These are phyloP conservation scores for Phalaenopsis equestris DNA, from an alignment of 106 monocot species.

Conservation along the genomic window DNA sequence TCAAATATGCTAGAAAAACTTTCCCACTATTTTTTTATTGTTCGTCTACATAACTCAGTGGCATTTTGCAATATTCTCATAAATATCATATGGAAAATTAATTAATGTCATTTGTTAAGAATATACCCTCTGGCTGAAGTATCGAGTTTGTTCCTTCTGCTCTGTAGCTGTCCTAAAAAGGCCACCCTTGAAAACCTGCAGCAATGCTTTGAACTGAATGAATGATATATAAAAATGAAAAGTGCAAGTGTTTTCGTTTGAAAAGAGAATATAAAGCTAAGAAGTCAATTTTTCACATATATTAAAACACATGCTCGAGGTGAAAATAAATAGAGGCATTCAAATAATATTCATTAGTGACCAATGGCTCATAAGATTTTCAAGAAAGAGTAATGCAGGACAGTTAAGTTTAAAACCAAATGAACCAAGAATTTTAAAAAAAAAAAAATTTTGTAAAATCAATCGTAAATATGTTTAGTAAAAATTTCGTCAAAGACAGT, in stretches of 20 bases:
- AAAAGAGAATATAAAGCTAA: not conserved
- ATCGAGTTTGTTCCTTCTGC: conserved; percentile 89
- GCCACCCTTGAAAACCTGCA: conserved; percentile 93
- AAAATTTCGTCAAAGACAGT: no score
- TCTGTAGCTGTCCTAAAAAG: conserved; percentile 91
- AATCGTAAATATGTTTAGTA: no score
- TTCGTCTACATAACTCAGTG: not conserved
- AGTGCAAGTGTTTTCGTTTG: not conserved
- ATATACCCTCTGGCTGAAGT: conserved; percentile 80
- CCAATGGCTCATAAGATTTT: not conserved
- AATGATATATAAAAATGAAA: not conserved
- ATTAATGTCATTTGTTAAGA: not conserved
- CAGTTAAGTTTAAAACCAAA: not conserved
- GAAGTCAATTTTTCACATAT: not conserved
- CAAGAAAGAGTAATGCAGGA: not conserved
- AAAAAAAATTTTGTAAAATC: not conserved
- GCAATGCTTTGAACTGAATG: not conserved
- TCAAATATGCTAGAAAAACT: not conserved
- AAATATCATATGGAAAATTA: not conserved
- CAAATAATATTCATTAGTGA: not conserved
- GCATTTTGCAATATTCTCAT: not conserved
- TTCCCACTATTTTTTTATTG: not conserved
- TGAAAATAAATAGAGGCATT: not conserved
- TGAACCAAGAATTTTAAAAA: not conserved
- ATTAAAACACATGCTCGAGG: not conserved